Conservation (phyloP, 2,329 filamentous ascomycete species). For the Venturia nashicola region DNA sequence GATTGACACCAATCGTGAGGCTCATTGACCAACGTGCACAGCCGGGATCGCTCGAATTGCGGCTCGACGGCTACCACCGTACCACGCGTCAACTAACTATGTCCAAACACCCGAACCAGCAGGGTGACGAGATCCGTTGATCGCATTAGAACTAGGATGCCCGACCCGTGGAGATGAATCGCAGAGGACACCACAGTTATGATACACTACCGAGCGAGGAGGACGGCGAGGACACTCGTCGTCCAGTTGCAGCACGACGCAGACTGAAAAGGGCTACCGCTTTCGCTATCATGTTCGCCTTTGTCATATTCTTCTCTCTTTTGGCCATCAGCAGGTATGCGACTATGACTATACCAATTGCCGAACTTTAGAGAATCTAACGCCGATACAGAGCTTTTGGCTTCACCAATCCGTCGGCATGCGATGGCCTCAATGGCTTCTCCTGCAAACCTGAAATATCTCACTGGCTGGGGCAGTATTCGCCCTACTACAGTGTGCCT, state of each 20-base stretch:
- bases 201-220: neutral
- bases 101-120: neutral
- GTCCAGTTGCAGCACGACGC: neutral
- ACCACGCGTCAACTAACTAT: neutral
- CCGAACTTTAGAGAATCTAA: neutral
- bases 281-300: neutral
- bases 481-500: slow-evolving; percentile 67
- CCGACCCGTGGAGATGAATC: neutral
- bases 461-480: slow-evolving; percentile 76
- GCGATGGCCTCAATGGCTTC: slow-evolving; percentile 47
- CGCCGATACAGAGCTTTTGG: neutral
- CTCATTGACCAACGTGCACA: neutral
- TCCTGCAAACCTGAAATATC: slow-evolving; percentile 50
- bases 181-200: neutral
- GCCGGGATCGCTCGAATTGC: neutral
- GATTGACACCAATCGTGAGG: neutral
- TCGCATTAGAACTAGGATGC: neutral
- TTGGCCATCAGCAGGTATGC: neutral
- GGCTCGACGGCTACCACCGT: neutral
- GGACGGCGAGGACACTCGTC: neutral
- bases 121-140: neutral
- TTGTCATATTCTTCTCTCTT: neutral
- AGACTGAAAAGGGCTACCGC: neutral
- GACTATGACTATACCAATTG: neutral
- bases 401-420: slow-evolving; percentile 17